phyloP scores from a whole-genome alignment of 441 rosid species.

The Manihot esculenta region DNA sequence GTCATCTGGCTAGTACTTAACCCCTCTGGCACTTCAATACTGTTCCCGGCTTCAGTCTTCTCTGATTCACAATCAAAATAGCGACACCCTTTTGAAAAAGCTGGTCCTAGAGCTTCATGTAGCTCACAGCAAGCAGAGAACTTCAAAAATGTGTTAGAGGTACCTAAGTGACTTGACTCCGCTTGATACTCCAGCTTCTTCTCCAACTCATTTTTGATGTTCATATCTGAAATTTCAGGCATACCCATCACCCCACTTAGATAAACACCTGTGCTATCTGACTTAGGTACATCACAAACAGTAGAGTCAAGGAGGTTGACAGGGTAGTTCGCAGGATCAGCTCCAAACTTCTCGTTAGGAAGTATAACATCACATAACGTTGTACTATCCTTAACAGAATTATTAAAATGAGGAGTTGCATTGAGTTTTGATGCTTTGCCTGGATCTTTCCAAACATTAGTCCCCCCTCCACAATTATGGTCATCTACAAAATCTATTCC shows the following conservation, averaged over 20 bases:
- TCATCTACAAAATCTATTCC: slow-evolving; percentile 32
- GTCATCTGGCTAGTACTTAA: slow-evolving; percentile 59
- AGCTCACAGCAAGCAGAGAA: slow-evolving; percentile 75
- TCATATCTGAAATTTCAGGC: slow-evolving; percentile 41
- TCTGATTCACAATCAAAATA: slow-evolving; percentile 43
- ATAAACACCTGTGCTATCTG: slow-evolving; percentile 34
- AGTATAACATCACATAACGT: slow-evolving; percentile 38
- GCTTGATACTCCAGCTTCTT: slow-evolving; percentile 37
- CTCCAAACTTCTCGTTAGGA: slow-evolving; percentile 46
- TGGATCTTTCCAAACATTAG: slow-evolving; percentile 41
- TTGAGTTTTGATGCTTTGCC: slow-evolving; percentile 31
- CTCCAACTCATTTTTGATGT: slow-evolving; percentile 36
- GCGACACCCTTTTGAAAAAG: slow-evolving; percentile 43
- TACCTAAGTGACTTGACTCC: slow-evolving; percentile 37
- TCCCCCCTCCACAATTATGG: slow-evolving; percentile 38
- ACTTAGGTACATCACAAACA: slow-evolving; percentile 31
- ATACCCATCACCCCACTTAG: slow-evolving; percentile 32
- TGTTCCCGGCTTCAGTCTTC: slow-evolving; percentile 45
- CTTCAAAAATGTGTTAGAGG: slow-evolving; percentile 42
- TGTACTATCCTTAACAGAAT: slow-evolving; percentile 29
- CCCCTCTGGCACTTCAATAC: slow-evolving; percentile 46
- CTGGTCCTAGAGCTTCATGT: slow-evolving; percentile 82
- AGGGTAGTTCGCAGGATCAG: slow-evolving; percentile 34
- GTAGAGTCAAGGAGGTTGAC: slow-evolving; percentile 39
- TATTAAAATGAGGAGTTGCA: slow-evolving; percentile 35